Percentiles rank a stretch among this genome's conserved stretches.
Conservation (phyloP, 495 filamentous ascomycete species). For the Melanomma pulvis-pyrius region DNA sequence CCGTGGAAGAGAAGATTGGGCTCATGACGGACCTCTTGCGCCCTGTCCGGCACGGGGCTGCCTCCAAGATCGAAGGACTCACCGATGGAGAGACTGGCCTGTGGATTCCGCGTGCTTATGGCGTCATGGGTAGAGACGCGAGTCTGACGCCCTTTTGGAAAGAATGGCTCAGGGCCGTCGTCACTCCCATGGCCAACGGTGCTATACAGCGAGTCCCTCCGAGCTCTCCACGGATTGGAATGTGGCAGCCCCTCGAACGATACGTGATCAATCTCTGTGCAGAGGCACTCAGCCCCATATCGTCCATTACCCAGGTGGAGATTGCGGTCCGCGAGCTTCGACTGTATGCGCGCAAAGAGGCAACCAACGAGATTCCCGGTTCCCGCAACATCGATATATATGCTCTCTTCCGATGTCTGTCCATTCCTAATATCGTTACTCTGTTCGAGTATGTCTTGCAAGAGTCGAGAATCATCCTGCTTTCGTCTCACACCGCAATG, state of each 20-base stretch:
- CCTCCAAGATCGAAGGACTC: conserved; percentile 94
- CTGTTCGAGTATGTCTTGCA: conserved; percentile 92
- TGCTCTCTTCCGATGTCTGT: conserved; percentile 85
- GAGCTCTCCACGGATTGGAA: conserved; percentile 87
- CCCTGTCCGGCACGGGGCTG: conserved; percentile 89
- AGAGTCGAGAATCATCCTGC: conserved; percentile 92
- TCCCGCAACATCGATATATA: conserved; percentile 92
- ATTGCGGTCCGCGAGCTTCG: conserved; percentile 86
- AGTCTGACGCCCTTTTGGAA: conserved; percentile 95
- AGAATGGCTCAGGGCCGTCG: conserved; percentile 91
- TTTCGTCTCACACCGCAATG: conserved; percentile 96
- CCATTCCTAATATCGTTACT: conserved; percentile 86
- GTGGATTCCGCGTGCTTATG: conserved; percentile 94
- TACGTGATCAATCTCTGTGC: conserved; percentile 98
- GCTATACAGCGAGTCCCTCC: conserved; percentile 78
- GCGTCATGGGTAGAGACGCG: conserved; percentile 83
- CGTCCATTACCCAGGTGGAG: conserved; percentile 95
- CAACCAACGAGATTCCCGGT: conserved; percentile 89
- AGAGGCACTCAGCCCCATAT: conserved; percentile 86
- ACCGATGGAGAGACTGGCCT: conserved; percentile 95
- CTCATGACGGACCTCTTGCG: conserved; percentile 95
- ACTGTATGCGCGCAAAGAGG: conserved; percentile 90
- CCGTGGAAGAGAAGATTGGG: conserved; percentile 94
- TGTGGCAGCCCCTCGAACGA: conserved; percentile 94
- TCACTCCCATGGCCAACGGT: conserved; percentile 93